A percentile compares a stretch with the other conserved stretches of the same genome.
Conservation (phyloP, 2,329 filamentous ascomycete species). For the Paraphaeosphaeria minitans region DNA sequence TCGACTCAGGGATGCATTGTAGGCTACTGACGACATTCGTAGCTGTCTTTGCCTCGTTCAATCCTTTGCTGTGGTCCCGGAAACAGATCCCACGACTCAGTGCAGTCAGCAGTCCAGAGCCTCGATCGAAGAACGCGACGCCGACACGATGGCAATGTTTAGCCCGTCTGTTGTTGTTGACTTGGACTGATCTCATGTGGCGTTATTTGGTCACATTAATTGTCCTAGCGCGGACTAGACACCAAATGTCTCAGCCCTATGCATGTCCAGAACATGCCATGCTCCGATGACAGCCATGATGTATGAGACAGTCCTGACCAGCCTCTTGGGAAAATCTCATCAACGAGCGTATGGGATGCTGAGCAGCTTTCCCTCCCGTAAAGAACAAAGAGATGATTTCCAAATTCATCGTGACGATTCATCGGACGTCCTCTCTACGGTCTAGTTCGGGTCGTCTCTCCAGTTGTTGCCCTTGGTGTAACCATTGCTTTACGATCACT, state of each 20-base stretch:
- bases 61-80: background rate
- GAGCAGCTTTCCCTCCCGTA: background rate
- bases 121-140: background rate
- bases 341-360: background rate
- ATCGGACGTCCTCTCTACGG: background rate
- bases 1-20: background rate
- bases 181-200: background rate
- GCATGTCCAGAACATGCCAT: constrained; percentile 33
- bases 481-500: background rate
- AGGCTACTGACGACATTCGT: background rate
- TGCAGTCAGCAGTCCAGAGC: background rate
- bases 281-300: constrained; percentile 18
- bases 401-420: constrained; percentile 4
- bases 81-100: background rate
- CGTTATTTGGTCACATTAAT: constrained; percentile 15
- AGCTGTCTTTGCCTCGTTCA: background rate
- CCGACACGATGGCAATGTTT: background rate
- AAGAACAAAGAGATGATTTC: constrained; percentile 9
- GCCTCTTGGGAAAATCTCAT: background rate
- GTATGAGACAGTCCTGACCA: background rate
- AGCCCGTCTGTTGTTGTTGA: background rate
- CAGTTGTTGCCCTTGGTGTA: background rate
- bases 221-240: constrained; percentile 20
- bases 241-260: constrained; percentile 34
- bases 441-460: background rate